Evolutionary conservation across 164 flowering plant species (phyloP).

Genomic region (Stephania cephalantha): DNA sequence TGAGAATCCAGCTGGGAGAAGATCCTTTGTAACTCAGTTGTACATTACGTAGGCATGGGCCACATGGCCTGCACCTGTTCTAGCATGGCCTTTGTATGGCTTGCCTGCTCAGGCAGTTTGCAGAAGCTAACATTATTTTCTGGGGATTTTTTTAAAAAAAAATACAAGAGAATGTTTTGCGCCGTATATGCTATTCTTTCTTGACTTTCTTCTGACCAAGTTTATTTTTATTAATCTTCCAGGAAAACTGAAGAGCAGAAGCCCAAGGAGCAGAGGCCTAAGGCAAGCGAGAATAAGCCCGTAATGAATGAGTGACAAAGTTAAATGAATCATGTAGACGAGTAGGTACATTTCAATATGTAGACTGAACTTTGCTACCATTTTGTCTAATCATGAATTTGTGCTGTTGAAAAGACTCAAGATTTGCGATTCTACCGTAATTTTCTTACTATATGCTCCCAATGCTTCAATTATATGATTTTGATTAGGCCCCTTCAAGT

Average conservation of each 20-base stretch:
- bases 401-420: not conserved
- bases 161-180: not conserved
- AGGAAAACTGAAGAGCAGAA: constrained; percentile 87
- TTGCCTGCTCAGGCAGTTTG: not conserved
- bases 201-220: not conserved
- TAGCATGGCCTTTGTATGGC: not conserved
- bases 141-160: not conserved
- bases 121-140: not conserved
- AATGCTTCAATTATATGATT: not conserved
- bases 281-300: constrained; percentile 89
- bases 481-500: not conserved
- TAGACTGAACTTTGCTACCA: not conserved
- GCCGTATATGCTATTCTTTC: not conserved
- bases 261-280: constrained; percentile 89
- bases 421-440: not conserved
- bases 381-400: not conserved
- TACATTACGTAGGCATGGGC: not conserved
- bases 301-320: constrained; percentile 61
- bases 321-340: not conserved
- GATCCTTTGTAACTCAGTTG: not conserved
- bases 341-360: not conserved
- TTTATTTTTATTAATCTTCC: constrained; percentile 10
- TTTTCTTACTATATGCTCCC: not conserved
- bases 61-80: not conserved
- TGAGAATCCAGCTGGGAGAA: not conserved